Base-by-base conservation (phyloP, 139 green algal species). In the Micromonas commoda region DNA sequence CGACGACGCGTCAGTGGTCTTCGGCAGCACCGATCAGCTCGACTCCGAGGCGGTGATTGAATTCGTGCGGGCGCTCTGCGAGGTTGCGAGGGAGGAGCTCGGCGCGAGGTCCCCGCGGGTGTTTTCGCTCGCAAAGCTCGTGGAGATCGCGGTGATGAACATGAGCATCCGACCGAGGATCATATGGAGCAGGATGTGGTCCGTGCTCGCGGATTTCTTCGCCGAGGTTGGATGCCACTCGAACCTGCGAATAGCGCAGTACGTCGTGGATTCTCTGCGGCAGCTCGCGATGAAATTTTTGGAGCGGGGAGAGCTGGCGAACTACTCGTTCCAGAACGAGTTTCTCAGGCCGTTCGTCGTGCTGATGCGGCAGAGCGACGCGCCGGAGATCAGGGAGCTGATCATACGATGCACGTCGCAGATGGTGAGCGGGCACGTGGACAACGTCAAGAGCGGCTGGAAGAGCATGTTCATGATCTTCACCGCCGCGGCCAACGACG, bases 401-500 rank as follows among this genome's bases (percentile, higher is more conserved):
- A 93, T 98, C 84, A 96, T 99, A 80, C 88, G 94, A 64, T 97
- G 90, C 71, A 85, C 95, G 21, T 81, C 52, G 29, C 84, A 88
- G 73, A 85, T 88, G 81, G 78, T 88, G 21, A 76, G 79, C 34
- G 78, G 74, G 24, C 77, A 93, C 2, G 95, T 96, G 3, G 82
- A 80, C 76, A 97, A 98, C 79, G 87, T 99, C 73, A 98, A 98
- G 85, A 94, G 86, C 2, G 96, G 96, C 1, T 99, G 96, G 96
- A 97, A 98, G 87, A 89, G 77, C 83, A 95, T 98, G 91, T 98
- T 99, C 88, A 99, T 99, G 95, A 94, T 98, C 16, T 98, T 98
- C 87, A 98, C 95, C 5, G 96, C 91, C 5, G 95, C 93, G 3
- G 95, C 95, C 29, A 83, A 81, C 3, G 79, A 85, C 61, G 34